A percentile compares a stretch with the other conserved stretches of the same genome.
Conservation (phyloP, 1,284 basidiomycete genomes). For the Ustilago lituana region DNA sequence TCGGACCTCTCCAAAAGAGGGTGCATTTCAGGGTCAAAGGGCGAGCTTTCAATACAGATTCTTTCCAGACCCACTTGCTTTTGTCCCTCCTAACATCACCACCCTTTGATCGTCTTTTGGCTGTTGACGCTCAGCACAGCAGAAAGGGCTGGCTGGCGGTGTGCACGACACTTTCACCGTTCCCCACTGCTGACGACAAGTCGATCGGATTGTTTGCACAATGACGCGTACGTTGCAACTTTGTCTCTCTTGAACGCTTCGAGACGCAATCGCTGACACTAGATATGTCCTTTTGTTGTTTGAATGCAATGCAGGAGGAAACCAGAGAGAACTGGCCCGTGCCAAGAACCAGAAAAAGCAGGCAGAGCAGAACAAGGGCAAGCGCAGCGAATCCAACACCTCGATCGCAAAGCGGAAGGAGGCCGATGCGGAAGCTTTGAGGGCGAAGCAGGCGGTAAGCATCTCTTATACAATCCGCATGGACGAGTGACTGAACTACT, state of each 20-base stretch:
- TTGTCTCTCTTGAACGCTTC: neutral
- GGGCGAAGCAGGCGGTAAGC: conserved; percentile 63
- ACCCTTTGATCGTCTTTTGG: neutral
- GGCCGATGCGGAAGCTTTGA: conserved; percentile 59
- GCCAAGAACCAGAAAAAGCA: conserved; percentile 66
- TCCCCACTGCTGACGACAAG: neutral
- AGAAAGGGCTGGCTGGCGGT: neutral
- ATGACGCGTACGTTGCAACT: conserved; percentile 5
- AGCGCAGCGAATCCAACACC: conserved; percentile 52
- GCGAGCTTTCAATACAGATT: too few relatives aligned
- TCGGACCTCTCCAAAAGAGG: neutral
- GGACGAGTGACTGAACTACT: neutral
- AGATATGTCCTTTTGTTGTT: neutral
- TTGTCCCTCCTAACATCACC: neutral
- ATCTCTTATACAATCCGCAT: too few relatives aligned
- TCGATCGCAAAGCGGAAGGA: conserved; percentile 58
- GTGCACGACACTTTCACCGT: neutral
- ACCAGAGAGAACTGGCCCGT: conserved; percentile 64
- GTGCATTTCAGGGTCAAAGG: neutral
- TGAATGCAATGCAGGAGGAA: conserved; percentile 48
- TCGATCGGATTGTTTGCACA: too few relatives aligned
- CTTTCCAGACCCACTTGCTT: too few relatives aligned
- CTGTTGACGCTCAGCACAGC: neutral
- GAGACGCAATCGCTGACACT: neutral
- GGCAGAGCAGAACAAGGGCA: conserved; percentile 58